phyloP scores from a whole-genome alignment of 306 rosid species.

The Cucurbita argyrosperma region DNA sequence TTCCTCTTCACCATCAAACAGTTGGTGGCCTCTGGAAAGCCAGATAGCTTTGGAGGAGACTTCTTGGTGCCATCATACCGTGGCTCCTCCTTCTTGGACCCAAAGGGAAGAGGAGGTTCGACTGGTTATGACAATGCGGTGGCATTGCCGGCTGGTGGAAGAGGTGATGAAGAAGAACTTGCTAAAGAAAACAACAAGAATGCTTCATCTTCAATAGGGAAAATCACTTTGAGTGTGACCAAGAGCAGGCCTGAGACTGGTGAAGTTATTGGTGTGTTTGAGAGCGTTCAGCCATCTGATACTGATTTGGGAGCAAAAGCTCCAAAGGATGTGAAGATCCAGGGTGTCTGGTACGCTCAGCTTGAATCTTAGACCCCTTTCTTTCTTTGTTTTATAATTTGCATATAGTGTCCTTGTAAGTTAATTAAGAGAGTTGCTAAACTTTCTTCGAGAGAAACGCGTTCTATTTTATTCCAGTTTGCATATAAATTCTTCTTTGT shows the following conservation, averaged over 20 bases:
- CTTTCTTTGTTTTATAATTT: background rate
- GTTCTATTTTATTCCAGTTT: background rate
- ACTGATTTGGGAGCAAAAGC: conserved; percentile 93
- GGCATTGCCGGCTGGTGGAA: conserved; percentile 83
- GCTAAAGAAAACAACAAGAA: conserved; percentile 69
- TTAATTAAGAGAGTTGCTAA: background rate
- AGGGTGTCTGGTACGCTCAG: conserved; percentile 96
- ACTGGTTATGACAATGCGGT: conserved; percentile 83
- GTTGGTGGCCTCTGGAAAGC: conserved; percentile 85
- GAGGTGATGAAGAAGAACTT: conserved; percentile 94
- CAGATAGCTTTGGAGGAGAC: conserved; percentile 50
- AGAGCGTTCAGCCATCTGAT: conserved; percentile 87
- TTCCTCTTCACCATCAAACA: conserved; percentile 93
- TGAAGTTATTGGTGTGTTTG: conserved; percentile 82
- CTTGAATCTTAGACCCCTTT: conserved; percentile 42
- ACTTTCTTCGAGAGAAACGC: background rate
- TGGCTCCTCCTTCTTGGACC: conserved; percentile 91
- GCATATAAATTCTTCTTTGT: background rate
- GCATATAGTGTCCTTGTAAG: background rate
- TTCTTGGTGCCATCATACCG: conserved; percentile 85
- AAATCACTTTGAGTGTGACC: conserved; percentile 71
- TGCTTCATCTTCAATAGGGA: conserved; percentile 56
- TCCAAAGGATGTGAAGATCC: conserved; percentile 90
- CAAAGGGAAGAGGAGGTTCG: conserved; percentile 96
- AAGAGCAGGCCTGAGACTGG: conserved; percentile 83